Evolutionary conservation across 1,284 basidiomycete species (phyloP), one percentile per base, ranked within the genome.

Genomic region (Cystobasidium sp.): DNA sequence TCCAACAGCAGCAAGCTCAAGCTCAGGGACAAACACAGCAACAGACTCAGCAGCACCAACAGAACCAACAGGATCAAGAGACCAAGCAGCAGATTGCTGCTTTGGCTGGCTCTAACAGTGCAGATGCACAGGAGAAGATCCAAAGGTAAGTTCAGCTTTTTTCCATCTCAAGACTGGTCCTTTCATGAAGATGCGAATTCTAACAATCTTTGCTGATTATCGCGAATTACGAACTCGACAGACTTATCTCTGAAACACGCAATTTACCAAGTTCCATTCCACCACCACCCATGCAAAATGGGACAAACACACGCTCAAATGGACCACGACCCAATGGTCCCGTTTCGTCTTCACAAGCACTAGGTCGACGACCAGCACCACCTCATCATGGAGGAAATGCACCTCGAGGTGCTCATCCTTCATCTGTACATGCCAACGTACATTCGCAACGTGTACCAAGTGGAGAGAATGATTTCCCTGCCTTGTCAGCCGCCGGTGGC

Each of bases 391-490:
- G 52, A 39, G 41, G 52, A 1, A 51, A 43, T 37, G 55, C 53
- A 41, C 18, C 16, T 41, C 56, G 9, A 9, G 24, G 24, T 53
- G 20, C 31, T 41, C 37, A 12, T 9, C 20, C 56, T n/a, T 1
- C 22, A 12, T 24, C n/a, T 14, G 46, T 31, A 22, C n/a, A 62
- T 41, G 22, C 37, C 24, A 18, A 24, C 1, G n/a, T 44, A 8
- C 46, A 20, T 37, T n/a, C 56, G 20, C 70, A 73, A 41, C 70
- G 70, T n/a, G 55, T 73, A 5, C 70, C 70, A 24, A 66, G 63
- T 51, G 70, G 70, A 24, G 70, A 73, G 18, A 65, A 73, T 31
- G 63, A 73, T 39, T 73, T 73, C 63, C 70, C 70, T 12, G 70
- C 70, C 7, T 43, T 73, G 7, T 37, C 56, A 6, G 24, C 46